A percentile compares a stretch with the other conserved stretches of the same genome.
phyloP scores from a whole-genome alignment of 164 flowering plant genomes.

The Chimonanthus salicifolius region DNA sequence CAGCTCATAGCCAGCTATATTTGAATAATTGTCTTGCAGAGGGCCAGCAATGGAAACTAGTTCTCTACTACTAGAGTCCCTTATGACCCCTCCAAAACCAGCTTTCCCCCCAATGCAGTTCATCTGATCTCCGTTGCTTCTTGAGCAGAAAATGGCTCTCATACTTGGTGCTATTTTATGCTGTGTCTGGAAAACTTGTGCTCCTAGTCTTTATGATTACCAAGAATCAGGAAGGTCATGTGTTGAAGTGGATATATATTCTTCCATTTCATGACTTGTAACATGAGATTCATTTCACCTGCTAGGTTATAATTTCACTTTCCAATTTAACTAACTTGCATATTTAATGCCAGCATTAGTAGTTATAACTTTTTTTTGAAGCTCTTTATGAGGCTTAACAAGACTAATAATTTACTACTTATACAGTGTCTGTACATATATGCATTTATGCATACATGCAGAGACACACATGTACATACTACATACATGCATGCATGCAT shows the following conservation, averaged over 20 bases:
- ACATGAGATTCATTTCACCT: background rate
- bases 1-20: too few species aligned
- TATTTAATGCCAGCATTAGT: too few species aligned
- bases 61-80: too few species aligned
- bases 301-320: background rate
- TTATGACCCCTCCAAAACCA: too few species aligned
- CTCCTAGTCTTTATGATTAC: background rate
- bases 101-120: background rate
- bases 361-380: too few species aligned
- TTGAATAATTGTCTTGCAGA: too few species aligned
- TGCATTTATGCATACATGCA: too few species aligned
- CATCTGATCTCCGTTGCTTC: background rate
- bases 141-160: background rate
- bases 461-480: too few species aligned
- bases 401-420: too few species aligned
- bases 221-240: background rate
- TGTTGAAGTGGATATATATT: background rate
- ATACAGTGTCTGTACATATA: too few species aligned
- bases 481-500: too few species aligned
- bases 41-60: too few species aligned
- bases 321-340: background rate
- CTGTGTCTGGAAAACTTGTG: background rate
- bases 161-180: background rate
- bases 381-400: background rate
- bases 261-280: background rate